Evolutionary conservation across 148 eudicot genomes (phyloP), one percentile per base, ranked within the genome.

Genomic region (Rhododendron ovatum): DNA sequence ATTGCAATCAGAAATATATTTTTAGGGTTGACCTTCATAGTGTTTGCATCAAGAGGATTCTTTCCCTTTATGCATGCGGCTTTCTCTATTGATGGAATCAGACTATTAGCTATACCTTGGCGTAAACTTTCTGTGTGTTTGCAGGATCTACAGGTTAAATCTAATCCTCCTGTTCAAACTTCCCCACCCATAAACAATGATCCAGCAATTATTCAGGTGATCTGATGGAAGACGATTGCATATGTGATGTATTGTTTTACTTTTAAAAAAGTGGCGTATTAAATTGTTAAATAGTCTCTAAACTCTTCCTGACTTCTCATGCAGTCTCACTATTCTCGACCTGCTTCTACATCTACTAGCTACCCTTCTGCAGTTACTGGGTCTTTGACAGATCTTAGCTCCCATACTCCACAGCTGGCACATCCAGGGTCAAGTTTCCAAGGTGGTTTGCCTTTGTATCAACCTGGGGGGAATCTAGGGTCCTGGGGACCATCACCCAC

Each of bases 141-240:
- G 84, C 96, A 95, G 98, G 98, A 96, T 93, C 85, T 96, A 71
- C 98, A 96, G 87, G 98, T 96, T 80, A 96, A 93, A 90, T 95
- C 96, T 85, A 92, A 98, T 84, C 98, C 94, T 53, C 94, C 95
- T 53, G 95, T 84, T 90, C 95, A 91, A 81, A 85, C 90, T 76
- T 86, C 94, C 77, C 90, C 93, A 82, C 87, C 95, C 65, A 87
- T 94, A 57, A 91, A 93, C 89, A 92, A 84, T 88, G 98, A 96
- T 89, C 98, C 98, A 30, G 98, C 96, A 76, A 96, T 94, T 65
- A 93, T 96, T 86, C 98, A 96, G 96, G 98, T 92, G 81, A 91
- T 92, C 78, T 39, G 24, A 84, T 48, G 41, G 11, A 75, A 26
- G 28, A 13, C 17, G 0, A 24, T 74, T 86, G 51, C 37, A 39